phyloP scores from a whole-genome alignment of 2,329 filamentous ascomycete species.

The Aureobasidium melanogenum region DNA sequence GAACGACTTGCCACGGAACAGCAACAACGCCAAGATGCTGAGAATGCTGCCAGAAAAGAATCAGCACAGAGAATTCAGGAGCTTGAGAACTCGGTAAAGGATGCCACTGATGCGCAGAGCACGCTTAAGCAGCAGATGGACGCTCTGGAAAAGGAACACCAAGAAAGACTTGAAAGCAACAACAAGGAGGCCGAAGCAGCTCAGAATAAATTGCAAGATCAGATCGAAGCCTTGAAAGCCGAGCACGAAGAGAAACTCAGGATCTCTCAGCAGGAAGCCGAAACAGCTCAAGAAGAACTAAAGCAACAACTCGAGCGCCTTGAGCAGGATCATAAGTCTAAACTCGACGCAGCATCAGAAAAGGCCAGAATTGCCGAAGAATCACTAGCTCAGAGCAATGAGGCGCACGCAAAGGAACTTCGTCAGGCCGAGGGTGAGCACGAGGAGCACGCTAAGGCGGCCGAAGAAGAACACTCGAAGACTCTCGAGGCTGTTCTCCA shows the following conservation, averaged over 20 bases:
- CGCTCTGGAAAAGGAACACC: slow-evolving; percentile 12
- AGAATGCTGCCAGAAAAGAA: background rate
- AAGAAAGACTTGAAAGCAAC: background rate
- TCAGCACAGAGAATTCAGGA: background rate
- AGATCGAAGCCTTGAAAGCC: background rate
- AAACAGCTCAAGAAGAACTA: background rate
- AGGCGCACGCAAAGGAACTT: background rate
- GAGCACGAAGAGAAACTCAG: slow-evolving; percentile 13
- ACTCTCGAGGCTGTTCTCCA: background rate
- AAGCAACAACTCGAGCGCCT: background rate
- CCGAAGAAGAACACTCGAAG: background rate
- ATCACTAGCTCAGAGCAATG: background rate
- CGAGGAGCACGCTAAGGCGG: background rate
- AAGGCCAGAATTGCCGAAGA: slow-evolving; percentile 1
- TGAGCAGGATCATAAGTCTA: background rate
- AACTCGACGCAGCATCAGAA: slow-evolving; percentile 6
- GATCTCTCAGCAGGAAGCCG: slow-evolving; percentile 10
- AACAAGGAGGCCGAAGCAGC: slow-evolving; percentile 11
- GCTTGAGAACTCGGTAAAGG: background rate
- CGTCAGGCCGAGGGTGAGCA: background rate
- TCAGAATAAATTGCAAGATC: background rate
- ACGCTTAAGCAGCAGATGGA: slow-evolving; percentile 7
- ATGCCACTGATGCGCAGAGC: background rate
- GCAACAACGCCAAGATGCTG: background rate
- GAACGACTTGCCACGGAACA: background rate